These are phyloP conservation scores for Suhomyces chickasaworum DNA, from an alignment of 1,139 yeast genomes.

Conservation along the genomic window DNA sequence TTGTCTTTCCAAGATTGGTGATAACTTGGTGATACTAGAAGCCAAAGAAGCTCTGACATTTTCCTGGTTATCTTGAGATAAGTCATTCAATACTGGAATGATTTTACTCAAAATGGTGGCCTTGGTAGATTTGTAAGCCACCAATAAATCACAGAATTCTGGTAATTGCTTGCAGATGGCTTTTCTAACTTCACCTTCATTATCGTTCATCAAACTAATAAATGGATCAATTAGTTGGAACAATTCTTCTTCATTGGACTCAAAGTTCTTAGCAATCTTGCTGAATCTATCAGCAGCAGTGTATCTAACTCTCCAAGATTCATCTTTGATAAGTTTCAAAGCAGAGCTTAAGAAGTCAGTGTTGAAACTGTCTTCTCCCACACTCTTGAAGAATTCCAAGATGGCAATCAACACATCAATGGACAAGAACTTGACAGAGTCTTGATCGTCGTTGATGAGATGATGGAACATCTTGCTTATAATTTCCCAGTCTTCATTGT, in stretches of 20 bases:
- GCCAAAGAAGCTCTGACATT: constrained; percentile 93
- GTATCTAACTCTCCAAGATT: constrained; percentile 97
- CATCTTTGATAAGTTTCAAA: constrained; percentile 75
- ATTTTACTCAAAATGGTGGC: constrained; percentile 67
- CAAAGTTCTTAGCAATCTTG: constrained; percentile 68
- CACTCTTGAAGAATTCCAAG: constrained; percentile 60
- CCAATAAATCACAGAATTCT: constrained; percentile 63
- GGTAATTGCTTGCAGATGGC: constrained; percentile 93
- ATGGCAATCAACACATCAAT: constrained; percentile 84
- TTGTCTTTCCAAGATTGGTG: constrained; percentile 85
- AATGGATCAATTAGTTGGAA: constrained; percentile 68
- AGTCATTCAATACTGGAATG: constrained; percentile 79
- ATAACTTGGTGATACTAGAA: constrained; percentile 79
- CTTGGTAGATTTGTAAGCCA: constrained; percentile 44
- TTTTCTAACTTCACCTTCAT: constrained; percentile 95
- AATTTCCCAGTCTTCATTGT: constrained; percentile 65
- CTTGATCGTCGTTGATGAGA: constrained; percentile 86
- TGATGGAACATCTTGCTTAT: constrained; percentile 81
- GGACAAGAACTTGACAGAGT: constrained; percentile 87
- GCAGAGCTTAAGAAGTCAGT: constrained; percentile 59
- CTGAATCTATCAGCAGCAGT: constrained; percentile 95
- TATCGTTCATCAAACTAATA: constrained; percentile 79
- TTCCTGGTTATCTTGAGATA: constrained; percentile 91
- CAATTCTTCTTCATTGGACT: constrained; percentile 52
- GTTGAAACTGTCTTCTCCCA: constrained; percentile 59